phyloP scores from a whole-genome alignment of 768 basidiomycete genomes.

The Boletus insuetus region DNA sequence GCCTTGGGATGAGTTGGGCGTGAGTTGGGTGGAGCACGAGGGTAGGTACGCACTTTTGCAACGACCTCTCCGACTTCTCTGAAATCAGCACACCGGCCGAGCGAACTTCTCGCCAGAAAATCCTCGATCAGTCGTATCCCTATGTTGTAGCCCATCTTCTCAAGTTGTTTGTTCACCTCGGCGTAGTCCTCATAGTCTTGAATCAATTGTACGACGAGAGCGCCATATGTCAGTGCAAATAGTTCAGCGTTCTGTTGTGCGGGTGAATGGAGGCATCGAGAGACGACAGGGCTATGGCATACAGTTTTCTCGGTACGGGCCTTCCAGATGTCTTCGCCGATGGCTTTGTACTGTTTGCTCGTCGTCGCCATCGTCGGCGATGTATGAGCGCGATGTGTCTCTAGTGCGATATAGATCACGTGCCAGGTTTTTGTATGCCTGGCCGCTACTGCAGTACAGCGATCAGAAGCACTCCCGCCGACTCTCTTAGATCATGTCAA shows the following conservation, averaged over 20 bases:
- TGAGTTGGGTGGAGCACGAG: background rate
- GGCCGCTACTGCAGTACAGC: background rate
- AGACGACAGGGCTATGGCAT: conserved; percentile 28
- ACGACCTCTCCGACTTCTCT: conserved; percentile 94
- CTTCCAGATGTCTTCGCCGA: conserved; percentile 97
- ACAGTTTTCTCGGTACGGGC: conserved; percentile 92
- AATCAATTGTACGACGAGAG: conserved; percentile 95
- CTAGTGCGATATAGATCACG: conserved; percentile 21
- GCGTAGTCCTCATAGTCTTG: conserved; percentile 98
- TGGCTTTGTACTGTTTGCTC: conserved; percentile 81
- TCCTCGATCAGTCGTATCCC: conserved; percentile 96
- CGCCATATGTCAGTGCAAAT: conserved; percentile 95
- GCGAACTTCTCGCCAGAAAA: conserved; percentile 88
- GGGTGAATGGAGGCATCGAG: conserved; percentile 14
- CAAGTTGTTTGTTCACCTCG: conserved; percentile 94
- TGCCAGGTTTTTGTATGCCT: conserved; percentile 7
- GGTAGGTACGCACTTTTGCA: conserved; percentile 63
- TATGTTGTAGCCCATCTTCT: conserved; percentile 99
- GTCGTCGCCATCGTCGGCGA: conserved; percentile 57
- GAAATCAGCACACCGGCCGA: conserved; percentile 93
- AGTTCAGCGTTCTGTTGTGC: conserved; percentile 86
- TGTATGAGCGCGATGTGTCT: background rate
- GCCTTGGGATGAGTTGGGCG: conserved; percentile 51
- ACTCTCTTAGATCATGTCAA: conserved; percentile 52
- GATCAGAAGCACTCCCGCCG: too few relatives aligned